These are phyloP conservation scores for Nemania serpens DNA, from an alignment of 2,329 filamentous ascomycete genomes.

Conservation along the genomic window DNA sequence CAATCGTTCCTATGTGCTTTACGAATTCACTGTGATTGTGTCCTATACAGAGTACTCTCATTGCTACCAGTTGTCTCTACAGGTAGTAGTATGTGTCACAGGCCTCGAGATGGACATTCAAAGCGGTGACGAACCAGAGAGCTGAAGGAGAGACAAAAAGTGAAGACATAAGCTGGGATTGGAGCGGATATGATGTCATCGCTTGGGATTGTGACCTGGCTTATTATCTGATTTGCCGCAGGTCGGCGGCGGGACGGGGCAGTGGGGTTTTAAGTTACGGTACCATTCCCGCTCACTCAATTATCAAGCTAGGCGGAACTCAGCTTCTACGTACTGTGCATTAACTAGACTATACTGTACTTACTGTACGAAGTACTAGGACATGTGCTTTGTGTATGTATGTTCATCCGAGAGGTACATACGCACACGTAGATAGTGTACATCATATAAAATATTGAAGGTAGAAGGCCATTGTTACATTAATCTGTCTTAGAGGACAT, in stretches of 20 bases:
- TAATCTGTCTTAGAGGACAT: not conserved
- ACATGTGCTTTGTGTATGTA: too few relatives aligned
- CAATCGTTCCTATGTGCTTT: too few relatives aligned
- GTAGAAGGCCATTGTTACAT: too few relatives aligned
- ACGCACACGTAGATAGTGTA: too few relatives aligned
- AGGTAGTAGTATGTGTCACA: not conserved
- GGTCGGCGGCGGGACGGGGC: not conserved
- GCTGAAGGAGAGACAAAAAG: constrained; percentile 3
- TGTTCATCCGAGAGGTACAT: too few relatives aligned
- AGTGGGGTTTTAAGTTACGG: not conserved
- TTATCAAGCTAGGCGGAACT: too few relatives aligned
- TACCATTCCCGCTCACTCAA: too few relatives aligned
- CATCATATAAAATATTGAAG: too few relatives aligned
- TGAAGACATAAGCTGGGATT: not conserved
- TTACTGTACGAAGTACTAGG: too few relatives aligned
- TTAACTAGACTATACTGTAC: too few relatives aligned
- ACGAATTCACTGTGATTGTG: too few relatives aligned
- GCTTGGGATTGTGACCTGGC: not conserved
- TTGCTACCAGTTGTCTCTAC: not conserved
- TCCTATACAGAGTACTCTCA: not conserved
- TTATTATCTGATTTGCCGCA: constrained; percentile 13
- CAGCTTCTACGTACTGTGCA: too few relatives aligned
- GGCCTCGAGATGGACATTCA: not conserved
- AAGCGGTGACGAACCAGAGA: constrained; percentile 9
- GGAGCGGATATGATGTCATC: constrained; percentile 17